Conservation (phyloP, 176 grass and related monocot genomes). For the Carex kokanica region DNA sequence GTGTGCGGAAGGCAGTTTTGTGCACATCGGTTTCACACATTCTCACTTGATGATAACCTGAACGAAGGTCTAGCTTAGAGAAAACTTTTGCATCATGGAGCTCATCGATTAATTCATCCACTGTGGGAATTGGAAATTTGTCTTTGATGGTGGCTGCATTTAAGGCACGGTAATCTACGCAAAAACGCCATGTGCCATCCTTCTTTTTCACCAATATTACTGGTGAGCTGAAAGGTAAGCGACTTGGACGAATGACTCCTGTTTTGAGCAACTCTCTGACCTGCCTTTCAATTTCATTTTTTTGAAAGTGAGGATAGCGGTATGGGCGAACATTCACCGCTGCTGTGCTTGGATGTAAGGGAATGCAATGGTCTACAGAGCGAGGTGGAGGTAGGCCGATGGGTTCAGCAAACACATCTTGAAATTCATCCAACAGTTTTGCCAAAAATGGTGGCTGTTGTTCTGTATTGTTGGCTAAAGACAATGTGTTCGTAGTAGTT, state of each 20-base stretch:
- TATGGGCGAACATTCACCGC: conserved; percentile 12
- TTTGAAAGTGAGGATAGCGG: conserved; percentile 12
- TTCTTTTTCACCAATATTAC: conserved; percentile 10
- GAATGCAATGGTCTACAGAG: background rate
- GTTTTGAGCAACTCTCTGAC: background rate
- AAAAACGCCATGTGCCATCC: conserved; percentile 5
- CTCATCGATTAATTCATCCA: background rate
- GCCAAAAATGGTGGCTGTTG: background rate
- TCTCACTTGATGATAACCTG: conserved; percentile 1
- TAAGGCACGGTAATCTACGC: background rate
- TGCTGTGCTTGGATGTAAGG: background rate
- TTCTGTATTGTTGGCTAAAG: background rate
- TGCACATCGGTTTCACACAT: background rate
- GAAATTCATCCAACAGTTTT: background rate
- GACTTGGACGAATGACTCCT: background rate
- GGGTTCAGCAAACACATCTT: background rate
- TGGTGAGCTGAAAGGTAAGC: background rate
- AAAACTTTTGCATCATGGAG: background rate
- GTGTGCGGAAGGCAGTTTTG: background rate
- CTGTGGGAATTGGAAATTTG: background rate
- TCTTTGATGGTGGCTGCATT: background rate
- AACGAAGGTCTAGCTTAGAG: background rate
- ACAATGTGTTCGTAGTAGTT: background rate
- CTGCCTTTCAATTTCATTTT: conserved; percentile 19
- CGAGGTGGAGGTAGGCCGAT: background rate